Base-by-base conservation (phyloP, 139 green algal species). In the Chlamydomonas incerta region DNA sequence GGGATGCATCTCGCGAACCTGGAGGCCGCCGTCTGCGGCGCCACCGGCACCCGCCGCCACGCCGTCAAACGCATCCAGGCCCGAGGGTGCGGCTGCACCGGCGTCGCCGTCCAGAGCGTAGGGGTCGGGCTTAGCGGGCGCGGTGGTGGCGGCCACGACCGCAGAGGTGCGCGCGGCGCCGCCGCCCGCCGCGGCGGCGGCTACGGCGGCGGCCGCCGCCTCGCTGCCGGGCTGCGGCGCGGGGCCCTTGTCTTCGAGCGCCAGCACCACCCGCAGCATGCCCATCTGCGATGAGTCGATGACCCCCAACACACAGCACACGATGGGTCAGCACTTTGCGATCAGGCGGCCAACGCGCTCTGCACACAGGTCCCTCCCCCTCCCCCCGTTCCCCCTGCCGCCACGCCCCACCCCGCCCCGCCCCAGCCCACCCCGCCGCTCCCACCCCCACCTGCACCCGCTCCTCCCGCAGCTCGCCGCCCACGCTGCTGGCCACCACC, bases 221-320 rank as follows among this genome's bases (percentile, higher is more conserved):
- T 67, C 68, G n/a, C 17, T 55, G 15, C 62, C 47, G 10, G 72
- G 72, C n/a, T 18, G 55, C 3, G 41, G 20, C 0, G 72, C 57
- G 0, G 79, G 79, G 2, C 88, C 88, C 35, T 83, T 74, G 69
- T 93, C 91, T 31, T 93, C 81, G 20, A 94, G 80, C 14, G 89
- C 89, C 21, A 94, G 62, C 26, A 94, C 83, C 21, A 94, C 89
- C 1, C 91, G 75, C 34, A 94, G 80, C 47, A 79, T 55, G 21
- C 81, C 91, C 41, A 94, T 85, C 91, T 94, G 91, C 24, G n/a
- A n/a, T n/a, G n/a, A n/a, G n/a, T n/a, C n/a, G n/a, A n/a, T n/a
- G n/a, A n/a, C n/a, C n/a, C n/a, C n/a, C n/a, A n/a, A n/a, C n/a
- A n/a, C n/a, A n/a, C n/a, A n/a, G n/a, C n/a, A n/a, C n/a, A n/a